Evolutionary conservation across 257 asterid species (phyloP).

Genomic region (Ocimum tenuiflorum): DNA sequence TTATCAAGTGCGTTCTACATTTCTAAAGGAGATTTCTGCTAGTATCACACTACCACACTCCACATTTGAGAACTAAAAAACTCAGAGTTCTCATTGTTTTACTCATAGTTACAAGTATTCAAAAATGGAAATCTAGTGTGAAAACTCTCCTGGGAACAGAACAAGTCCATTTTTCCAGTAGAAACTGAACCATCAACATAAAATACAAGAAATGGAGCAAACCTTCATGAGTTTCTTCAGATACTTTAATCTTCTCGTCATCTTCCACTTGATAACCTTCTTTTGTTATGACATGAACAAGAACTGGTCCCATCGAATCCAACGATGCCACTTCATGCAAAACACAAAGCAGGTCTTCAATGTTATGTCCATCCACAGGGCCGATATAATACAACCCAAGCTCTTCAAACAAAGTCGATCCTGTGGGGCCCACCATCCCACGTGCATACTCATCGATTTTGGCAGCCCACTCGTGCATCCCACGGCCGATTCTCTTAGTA

Average conservation of each 20-base stretch:
- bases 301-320: constrained; percentile 88
- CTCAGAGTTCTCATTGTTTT: background rate
- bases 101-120: background rate
- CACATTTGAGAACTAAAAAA: background rate
- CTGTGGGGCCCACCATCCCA: constrained; percentile 88
- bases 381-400: constrained; percentile 92
- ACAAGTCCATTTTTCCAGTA: background rate
- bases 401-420: constrained; percentile 92
- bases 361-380: constrained; percentile 87
- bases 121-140: background rate
- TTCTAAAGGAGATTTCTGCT: background rate
- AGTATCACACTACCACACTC: too few species aligned
- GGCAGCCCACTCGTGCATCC: constrained; percentile 96
- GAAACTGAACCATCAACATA: background rate
- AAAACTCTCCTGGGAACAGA: background rate
- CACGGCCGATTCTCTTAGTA: constrained; percentile 67
- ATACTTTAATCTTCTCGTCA: constrained; percentile 16
- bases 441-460: constrained; percentile 89
- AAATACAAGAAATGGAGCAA: constrained; percentile 8
- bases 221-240: constrained; percentile 35
- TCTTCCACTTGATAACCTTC: constrained; percentile 36
- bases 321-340: constrained; percentile 73
- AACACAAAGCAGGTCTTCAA: constrained; percentile 79
- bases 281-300: constrained; percentile 74
- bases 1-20: background rate